Evolutionary conservation across 176 grass and related monocot genomes (phyloP).

Genomic region (Raddia guianensis): DNA sequence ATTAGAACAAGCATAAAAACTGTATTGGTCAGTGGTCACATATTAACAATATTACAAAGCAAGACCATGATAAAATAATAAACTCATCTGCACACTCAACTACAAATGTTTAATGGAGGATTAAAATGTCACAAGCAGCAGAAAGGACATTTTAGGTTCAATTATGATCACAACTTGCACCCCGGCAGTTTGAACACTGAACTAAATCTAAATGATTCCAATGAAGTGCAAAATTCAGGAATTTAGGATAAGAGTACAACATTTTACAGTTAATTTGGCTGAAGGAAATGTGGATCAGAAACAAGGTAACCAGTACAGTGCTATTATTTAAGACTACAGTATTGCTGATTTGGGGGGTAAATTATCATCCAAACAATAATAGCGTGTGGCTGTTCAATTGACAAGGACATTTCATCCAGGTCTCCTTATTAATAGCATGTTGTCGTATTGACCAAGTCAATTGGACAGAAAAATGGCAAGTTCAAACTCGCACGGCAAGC

Average conservation of each 20-base stretch:
- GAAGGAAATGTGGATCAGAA: neutral
- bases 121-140: slow-evolving; percentile 3
- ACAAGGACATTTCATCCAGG: neutral
- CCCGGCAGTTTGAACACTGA: neutral
- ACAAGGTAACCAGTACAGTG: neutral
- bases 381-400: neutral
- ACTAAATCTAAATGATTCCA: neutral
- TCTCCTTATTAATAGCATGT: too few relatives aligned
- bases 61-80: neutral
- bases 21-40: neutral
- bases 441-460: too few relatives aligned
- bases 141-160: neutral
- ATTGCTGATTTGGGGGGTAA: neutral
- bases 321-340: neutral
- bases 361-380: slow-evolving; percentile 4
- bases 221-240: neutral
- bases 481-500: neutral
- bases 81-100: neutral
- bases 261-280: neutral
- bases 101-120: neutral
- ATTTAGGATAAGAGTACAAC: neutral
- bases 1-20: slow-evolving; percentile 27
- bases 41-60: neutral
- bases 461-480: too few relatives aligned
- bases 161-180: neutral